Evolutionary conservation across 345 rosid species (phyloP), one percentile per base, ranked within the genome.

Genomic region (Ceriops zippeliana): DNA sequence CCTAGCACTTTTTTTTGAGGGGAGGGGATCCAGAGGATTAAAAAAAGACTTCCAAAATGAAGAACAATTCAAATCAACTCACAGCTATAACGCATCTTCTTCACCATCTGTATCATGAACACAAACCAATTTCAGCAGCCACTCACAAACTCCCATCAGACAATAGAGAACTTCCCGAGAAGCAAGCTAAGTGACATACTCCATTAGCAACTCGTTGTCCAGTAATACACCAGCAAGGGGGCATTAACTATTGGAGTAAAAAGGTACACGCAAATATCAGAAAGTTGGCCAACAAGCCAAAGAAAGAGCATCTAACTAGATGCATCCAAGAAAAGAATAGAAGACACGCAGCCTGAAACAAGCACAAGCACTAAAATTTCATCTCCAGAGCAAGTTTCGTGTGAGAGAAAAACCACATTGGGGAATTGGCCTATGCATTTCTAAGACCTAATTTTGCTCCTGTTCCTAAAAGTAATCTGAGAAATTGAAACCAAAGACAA

Each of bases 51-150:
- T 63, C 70, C 72, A 70, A 66, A 47, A 54, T 27, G 56, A 59
- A 35, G 2, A 19, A 31, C 28, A 57, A 13, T 30, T 26, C 27
- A 30, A 63, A 52, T 69, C 58, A 73, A 70, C 24, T 65, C 67
- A 68, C 52, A 28, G 63, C 67, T 66, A 65, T n/a, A 16, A 63
- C 51, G 82, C 80, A 74, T 70, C 75, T 56, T 76, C 77, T 52
- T 71, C 81, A 4, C 61, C 30, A 70, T 62, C 76, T 35, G 69
- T 58, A 30, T 58, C 46, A 42, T 49, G 58, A 70, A 74, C 34
- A 49, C 77, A 81, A 70, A 76, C 75, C 61, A 74, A 31, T 73
- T 76, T 67, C 77, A 76, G 66, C 56, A 76, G 73, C 79, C 77
- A 74, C 52, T 78, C 70, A 65, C 75, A 70, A 73, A 38, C 61